Base-by-base conservation (phyloP, 108 stramenopile genomes). In the Aurantiochytrium sp. region DNA sequence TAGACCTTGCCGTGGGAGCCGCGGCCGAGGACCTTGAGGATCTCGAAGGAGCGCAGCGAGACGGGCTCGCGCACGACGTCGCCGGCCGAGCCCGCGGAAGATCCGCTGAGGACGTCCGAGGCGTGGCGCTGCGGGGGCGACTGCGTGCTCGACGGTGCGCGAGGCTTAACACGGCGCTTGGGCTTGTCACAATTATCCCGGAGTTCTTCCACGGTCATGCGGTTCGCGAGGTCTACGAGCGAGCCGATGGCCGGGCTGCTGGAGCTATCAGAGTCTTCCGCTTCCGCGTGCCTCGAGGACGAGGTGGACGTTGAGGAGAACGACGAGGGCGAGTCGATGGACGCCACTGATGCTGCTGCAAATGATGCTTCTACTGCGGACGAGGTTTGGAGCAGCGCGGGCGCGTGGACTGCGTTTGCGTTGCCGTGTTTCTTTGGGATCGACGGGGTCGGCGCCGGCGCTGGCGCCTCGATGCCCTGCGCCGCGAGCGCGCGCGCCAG, bases 1-100 rank as follows among this genome's bases (percentile, higher is more conserved):
- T 91, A 87, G 17, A 93, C 92, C 89, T 90, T 93, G n/a, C 92
- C 92, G 48, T 91, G 91, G 30, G 86, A 65, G 59, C 92, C 92
- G 3, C 65, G 31, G 39, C 92, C 92, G 39, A 93, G 69, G 30
- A 93, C 91, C 68, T 89, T 34, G 32, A 90, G 59, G 31, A 90
- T 68, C 50, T 87, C 87, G 54, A 91, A 91, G n/a, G 73, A 81
- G 12, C 73, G 39, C 42, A 81, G 45, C 42, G n/a, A n/a, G 42
- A 81, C 73, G n/a, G 73, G 73, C 24, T 81, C 73, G 39, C 73
- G 39, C 2, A 81, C 45, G 30, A 48, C n/a, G 39, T 81, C 42
- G 73, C 73, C 73, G 36, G 42, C n/a, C 21, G 42, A 81, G n/a
- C 45, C 42, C 8, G 50, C 50, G 2, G 73, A 81, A 42, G 73